Base-by-base conservation (phyloP, 306 rosid species). In the Carpinus fangiana region DNA sequence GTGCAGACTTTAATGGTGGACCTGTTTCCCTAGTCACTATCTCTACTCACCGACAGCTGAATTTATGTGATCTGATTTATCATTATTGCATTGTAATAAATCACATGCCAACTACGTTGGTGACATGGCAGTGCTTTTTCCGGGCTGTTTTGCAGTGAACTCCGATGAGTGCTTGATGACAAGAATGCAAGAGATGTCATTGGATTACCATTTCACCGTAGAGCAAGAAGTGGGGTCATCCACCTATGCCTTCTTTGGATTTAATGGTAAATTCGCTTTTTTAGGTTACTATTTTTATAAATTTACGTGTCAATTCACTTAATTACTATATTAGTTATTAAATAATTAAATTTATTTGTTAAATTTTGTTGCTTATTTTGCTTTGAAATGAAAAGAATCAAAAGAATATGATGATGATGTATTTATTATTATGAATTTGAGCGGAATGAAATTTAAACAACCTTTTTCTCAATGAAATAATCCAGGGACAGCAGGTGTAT, bases 151-250 rank as follows among this genome's bases (percentile, higher is more conserved):
- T 64, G 55, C 90, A 93, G 98, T 93, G 87, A 93, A 93, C 82
- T 81, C 96, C 13, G 57, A 88, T 23, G 98, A 93, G 83, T 89
- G 94, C 80, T 79, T 93, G 90, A 89, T 93, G 98, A 93, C 98
- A 4, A 89, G 98, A 75, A 88, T 93, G 90, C 98, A 94, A 89
- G 98, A 94, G 83, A 94, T 94, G 98, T 94, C 98, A 12, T 66
- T 94, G 83, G 96, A 94, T 84, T 94, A 92, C 87, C 98, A 94
- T 89, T 94, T 94, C 61, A 92, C 96, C 0, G 96, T 94, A 9
- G 97, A 93, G 81, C 97, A 93, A 76, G 94, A 93, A 93, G 98
- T 90, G 38, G 98, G 98, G 18, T 93, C 98, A 71, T 84, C 91
- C 79, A 89, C 98, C 28, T 79, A 90, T 28, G 91, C 96, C 62